These are phyloP conservation scores for Calocybe gangraenosa DNA, from an alignment of 768 basidiomycete species.

Conservation along the genomic window DNA sequence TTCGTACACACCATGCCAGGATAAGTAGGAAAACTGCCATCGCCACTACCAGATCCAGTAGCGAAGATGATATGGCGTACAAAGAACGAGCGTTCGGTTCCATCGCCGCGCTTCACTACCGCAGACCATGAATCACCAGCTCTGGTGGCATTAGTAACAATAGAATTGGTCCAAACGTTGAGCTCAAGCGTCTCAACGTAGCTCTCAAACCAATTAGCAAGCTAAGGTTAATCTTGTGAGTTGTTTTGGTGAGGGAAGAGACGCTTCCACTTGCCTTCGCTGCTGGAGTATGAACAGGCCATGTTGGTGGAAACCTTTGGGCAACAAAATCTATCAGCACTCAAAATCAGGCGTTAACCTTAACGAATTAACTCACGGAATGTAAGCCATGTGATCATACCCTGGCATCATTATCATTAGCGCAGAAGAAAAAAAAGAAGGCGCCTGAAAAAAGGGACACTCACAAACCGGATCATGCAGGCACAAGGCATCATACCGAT, in stretches of 20 bases:
- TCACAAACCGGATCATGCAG: slow-evolving; percentile 66
- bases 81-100: slow-evolving; percentile 31
- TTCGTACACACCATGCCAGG: slow-evolving; percentile 37
- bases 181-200: slow-evolving; percentile 60
- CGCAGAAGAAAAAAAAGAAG: slow-evolving; percentile 1
- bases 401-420: slow-evolving; percentile 24
- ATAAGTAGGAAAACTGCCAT: slow-evolving; percentile 39
- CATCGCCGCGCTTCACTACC: slow-evolving; percentile 30
- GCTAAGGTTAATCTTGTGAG: slow-evolving; percentile 25
- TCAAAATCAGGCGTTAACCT: neutral
- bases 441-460: slow-evolving; percentile 20
- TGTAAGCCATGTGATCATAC: slow-evolving; percentile 56
- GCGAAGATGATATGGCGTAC: slow-evolving; percentile 50
- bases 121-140: slow-evolving; percentile 39
- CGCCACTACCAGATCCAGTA: slow-evolving; percentile 47
- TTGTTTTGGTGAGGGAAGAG: too few relatives aligned
- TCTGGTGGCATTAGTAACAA: slow-evolving; percentile 28
- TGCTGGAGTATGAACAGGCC: slow-evolving; percentile 58
- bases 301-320: slow-evolving; percentile 50
- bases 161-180: slow-evolving; percentile 58
- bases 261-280: slow-evolving; percentile 32
- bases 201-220: slow-evolving; percentile 66
- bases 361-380: slow-evolving; percentile 41
- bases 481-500: slow-evolving; percentile 62
- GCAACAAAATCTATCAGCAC: neutral